Percentiles rank a stretch among this genome's conserved stretches.
Conservation (phyloP, 73 alveolate genomes). For the Paraurostyla sp. region DNA sequence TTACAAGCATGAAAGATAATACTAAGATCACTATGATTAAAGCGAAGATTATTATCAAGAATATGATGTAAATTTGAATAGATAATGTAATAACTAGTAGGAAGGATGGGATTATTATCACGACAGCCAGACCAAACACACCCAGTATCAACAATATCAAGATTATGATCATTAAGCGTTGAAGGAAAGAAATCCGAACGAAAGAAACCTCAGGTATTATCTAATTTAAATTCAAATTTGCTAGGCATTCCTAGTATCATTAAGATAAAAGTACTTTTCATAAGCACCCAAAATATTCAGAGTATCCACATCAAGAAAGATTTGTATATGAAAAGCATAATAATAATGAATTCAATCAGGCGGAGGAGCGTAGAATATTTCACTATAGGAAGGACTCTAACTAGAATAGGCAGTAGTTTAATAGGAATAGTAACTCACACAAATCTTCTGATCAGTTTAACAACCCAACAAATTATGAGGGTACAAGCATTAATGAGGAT, state of each 20-base stretch:
- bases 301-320: background rate
- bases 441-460: too few species aligned
- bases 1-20: background rate
- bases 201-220: background rate
- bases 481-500: too few species aligned
- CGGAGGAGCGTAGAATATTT: too few species aligned
- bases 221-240: conserved; percentile 1
- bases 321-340: background rate
- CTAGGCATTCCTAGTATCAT: background rate
- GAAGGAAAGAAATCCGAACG: background rate
- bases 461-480: too few species aligned
- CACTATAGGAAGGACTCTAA: too few species aligned
- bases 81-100: background rate
- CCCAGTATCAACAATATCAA: background rate
- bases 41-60: background rate
- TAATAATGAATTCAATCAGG: too few species aligned
- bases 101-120: background rate
- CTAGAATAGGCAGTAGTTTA: too few species aligned
- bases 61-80: background rate
- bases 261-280: background rate
- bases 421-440: too few species aligned
- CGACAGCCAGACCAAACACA: background rate
- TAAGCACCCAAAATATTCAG: background rate
- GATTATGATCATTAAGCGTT: background rate
- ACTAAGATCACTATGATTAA: background rate